These are phyloP conservation scores for Colletotrichum neosansevieriae DNA, from an alignment of 2,329 filamentous ascomycete genomes.

Conservation along the genomic window DNA sequence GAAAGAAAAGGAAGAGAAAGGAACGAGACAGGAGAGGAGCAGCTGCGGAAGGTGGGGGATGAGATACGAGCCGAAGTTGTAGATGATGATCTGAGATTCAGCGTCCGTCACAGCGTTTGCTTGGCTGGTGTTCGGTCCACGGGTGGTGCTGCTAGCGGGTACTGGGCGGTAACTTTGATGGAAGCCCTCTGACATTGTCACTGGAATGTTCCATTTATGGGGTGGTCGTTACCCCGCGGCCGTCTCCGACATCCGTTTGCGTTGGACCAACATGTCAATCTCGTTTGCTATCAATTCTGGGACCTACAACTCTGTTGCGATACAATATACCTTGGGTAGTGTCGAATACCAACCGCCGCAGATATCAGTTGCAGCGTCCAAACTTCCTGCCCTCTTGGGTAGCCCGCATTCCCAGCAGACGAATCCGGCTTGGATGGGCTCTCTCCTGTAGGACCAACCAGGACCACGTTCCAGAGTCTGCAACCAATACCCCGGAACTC, in stretches of 20 bases:
- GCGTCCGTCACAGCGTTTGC: neutral
- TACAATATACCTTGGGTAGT: neutral
- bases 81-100: constrained; percentile 25
- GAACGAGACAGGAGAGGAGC: neutral
- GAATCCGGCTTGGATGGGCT: constrained; percentile 20
- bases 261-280: constrained; percentile 11
- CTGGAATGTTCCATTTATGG: constrained; percentile 30
- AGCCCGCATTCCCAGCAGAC: constrained; percentile 9
- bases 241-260: constrained; percentile 39
- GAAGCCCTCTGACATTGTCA: constrained; percentile 13
- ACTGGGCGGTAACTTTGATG: constrained; percentile 3
- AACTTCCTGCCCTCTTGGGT: constrained; percentile 26
- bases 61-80: constrained; percentile 8
- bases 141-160: constrained; percentile 9
- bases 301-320: constrained; percentile 17
- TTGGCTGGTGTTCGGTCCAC: constrained; percentile 19
- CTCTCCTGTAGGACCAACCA: constrained; percentile 28
- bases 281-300: constrained; percentile 29
- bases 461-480: neutral
- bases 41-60: constrained; percentile 7
- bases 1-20: neutral
- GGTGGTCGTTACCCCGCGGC: constrained; percentile 26
- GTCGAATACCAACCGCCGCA: constrained; percentile 9
- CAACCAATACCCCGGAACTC: constrained; percentile 31
- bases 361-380: constrained; percentile 1